Conservation (phyloP, 768 basidiomycete species). For the Cystobasidium onofrii region DNA sequence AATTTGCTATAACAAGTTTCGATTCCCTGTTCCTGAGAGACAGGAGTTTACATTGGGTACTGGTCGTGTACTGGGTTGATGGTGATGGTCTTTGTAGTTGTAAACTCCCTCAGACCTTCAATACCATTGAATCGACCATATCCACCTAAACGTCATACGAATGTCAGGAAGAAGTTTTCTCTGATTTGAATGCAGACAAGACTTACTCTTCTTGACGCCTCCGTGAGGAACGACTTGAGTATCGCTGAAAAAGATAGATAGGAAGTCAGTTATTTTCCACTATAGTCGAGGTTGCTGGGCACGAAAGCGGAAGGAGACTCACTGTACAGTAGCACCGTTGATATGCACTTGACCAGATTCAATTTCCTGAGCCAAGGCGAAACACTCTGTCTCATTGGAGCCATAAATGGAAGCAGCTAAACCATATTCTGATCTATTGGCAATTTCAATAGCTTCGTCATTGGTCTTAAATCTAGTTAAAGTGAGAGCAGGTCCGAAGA, state of each 20-base stretch:
- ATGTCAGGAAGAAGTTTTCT: not conserved
- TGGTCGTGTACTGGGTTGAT: constrained; percentile 15
- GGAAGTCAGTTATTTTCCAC: no score
- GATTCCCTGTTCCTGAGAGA: not conserved
- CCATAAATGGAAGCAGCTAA: constrained; percentile 44
- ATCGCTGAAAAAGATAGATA: no score
- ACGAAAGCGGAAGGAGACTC: not conserved
- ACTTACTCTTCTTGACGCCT: constrained; percentile 44
- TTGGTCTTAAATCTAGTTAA: constrained; percentile 28
- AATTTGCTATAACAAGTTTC: no score
- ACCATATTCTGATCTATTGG: constrained; percentile 44
- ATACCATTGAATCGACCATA: constrained; percentile 45
- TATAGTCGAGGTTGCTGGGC: no score
- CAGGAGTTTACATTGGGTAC: constrained; percentile 15
- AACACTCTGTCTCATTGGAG: constrained; percentile 38
- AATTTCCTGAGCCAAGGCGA: constrained; percentile 42
- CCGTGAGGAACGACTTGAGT: constrained; percentile 43
- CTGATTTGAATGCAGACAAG: not conserved
- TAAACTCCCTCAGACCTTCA: constrained; percentile 44
- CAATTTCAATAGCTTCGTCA: constrained; percentile 41
- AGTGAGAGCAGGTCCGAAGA: constrained; percentile 27
- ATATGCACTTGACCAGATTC: constrained; percentile 42
- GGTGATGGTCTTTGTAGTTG: constrained; percentile 39
- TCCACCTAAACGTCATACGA: not conserved
- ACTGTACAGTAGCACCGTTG: constrained; percentile 43